These are phyloP conservation scores for Aspergillus tubingensis DNA, from an alignment of 2,329 filamentous ascomycete species.

Conservation along the genomic window DNA sequence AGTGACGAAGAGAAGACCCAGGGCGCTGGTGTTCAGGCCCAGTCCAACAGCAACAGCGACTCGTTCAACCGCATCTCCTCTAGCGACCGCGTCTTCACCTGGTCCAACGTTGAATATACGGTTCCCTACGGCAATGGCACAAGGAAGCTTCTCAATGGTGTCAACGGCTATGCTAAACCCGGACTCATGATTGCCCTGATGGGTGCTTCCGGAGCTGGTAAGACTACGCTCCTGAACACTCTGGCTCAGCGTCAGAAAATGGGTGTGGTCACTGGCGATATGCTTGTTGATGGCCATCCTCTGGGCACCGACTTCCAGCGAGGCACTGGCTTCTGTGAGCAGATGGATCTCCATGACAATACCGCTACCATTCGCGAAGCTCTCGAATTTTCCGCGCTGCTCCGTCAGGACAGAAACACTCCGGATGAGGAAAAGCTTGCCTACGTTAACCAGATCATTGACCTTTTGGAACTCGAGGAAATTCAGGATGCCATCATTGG, in stretches of 20 bases:
- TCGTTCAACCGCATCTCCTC: slow-evolving; percentile 50
- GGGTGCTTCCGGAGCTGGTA: slow-evolving; percentile 79
- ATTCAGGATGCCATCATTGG: slow-evolving; percentile 68
- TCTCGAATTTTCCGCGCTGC: slow-evolving; percentile 67
- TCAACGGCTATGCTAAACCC: slow-evolving; percentile 77
- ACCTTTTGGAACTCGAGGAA: slow-evolving; percentile 64
- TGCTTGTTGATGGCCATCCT: slow-evolving; percentile 68
- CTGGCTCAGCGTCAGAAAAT: slow-evolving; percentile 70
- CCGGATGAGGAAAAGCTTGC: slow-evolving; percentile 63
- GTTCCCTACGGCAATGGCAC: slow-evolving; percentile 67
- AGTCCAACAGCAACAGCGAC: slow-evolving; percentile 33
- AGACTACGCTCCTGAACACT: slow-evolving; percentile 80
- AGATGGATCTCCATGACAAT: slow-evolving; percentile 70
- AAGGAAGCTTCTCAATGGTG: slow-evolving; percentile 65
- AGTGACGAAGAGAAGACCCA: slow-evolving; percentile 62
- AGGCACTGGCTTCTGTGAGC: slow-evolving; percentile 70
- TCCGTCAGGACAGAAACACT: slow-evolving; percentile 60
- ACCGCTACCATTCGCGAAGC: slow-evolving; percentile 69
- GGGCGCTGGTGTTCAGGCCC: slow-evolving; percentile 27
- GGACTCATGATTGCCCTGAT: slow-evolving; percentile 79
- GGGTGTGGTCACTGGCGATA: slow-evolving; percentile 66
- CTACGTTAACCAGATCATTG: slow-evolving; percentile 67
- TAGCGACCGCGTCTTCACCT: slow-evolving; percentile 69
- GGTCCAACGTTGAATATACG: slow-evolving; percentile 70
- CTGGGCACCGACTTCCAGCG: slow-evolving; percentile 67